A percentile compares a stretch with the other conserved stretches of the same genome.
Conservation (phyloP, 2,329 filamentous ascomycete species). For the Cytospora piceicola region DNA sequence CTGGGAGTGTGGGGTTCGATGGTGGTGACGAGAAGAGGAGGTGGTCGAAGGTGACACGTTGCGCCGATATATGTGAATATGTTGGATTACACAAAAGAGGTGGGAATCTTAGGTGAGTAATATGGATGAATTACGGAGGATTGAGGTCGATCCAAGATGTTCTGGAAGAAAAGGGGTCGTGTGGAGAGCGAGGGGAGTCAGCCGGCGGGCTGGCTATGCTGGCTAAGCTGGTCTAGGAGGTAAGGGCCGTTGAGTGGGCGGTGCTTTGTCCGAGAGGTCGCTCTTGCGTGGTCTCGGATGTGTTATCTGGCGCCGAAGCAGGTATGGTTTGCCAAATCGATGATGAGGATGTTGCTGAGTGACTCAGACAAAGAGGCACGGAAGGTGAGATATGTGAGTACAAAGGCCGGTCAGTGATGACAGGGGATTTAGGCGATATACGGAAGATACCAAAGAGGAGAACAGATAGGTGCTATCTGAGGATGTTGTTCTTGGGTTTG, state of each 20-base stretch:
- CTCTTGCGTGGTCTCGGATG: slow-evolving; percentile 24
- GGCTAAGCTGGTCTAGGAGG: slow-evolving; percentile 24
- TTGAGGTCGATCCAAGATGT: slow-evolving; percentile 10
- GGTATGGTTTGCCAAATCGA: slow-evolving; percentile 1
- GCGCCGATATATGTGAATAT: slow-evolving; percentile 5
- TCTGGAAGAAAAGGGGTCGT: slow-evolving; percentile 28
- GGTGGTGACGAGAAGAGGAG: slow-evolving; percentile 4
- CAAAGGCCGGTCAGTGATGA: slow-evolving; percentile 26
- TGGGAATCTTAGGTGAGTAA: slow-evolving; percentile 18
- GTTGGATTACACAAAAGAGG: slow-evolving; percentile 16
- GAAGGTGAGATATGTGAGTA: slow-evolving; percentile 18
- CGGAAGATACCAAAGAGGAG: background rate
- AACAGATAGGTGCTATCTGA: slow-evolving; percentile 8
- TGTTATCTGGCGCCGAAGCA: slow-evolving; percentile 22
- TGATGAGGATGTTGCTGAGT: slow-evolving; percentile 26
- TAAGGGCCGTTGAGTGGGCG: slow-evolving; percentile 24
- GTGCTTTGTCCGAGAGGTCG: slow-evolving; percentile 26
- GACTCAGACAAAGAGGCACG: slow-evolving; percentile 31
- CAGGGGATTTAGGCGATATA: slow-evolving; percentile 1
- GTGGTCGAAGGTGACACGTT: slow-evolving; percentile 13
- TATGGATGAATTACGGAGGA: slow-evolving; percentile 16
- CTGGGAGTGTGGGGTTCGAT: slow-evolving; percentile 1
- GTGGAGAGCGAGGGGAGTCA: slow-evolving; percentile 20
- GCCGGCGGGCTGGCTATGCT: slow-evolving; percentile 20
- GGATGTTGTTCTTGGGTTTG: slow-evolving; percentile 15